These are phyloP conservation scores for Capronia americana DNA, from an alignment of 2,329 filamentous ascomycete genomes.

Conservation along the genomic window DNA sequence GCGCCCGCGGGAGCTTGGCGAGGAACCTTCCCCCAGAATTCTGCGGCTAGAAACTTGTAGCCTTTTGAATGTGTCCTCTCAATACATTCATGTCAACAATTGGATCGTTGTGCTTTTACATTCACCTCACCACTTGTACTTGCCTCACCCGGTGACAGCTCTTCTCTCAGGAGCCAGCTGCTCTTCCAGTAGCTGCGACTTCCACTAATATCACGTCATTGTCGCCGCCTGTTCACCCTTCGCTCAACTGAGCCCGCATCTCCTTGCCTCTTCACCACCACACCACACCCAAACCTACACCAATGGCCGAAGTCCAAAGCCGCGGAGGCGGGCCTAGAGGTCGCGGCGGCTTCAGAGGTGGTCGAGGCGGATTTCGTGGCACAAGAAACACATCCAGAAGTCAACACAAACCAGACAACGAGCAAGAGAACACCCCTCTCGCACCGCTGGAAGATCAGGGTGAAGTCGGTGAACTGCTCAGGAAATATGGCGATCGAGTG, in stretches of 20 bases:
- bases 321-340: conserved; percentile 71
- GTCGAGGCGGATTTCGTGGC: conserved; percentile 83
- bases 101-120: conserved; percentile 22
- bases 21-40: conserved; percentile 19
- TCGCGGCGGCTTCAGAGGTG: conserved; percentile 38
- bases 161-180: conserved; percentile 28
- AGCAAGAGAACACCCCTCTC: conserved; percentile 65
- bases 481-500: conserved; percentile 81
- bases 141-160: conserved; percentile 23
- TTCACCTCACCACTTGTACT: conserved; percentile 21
- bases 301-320: conserved; percentile 94
- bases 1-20: conserved; percentile 18
- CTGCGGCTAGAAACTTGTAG: conserved; percentile 23
- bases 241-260: conserved; percentile 24
- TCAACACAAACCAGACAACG: conserved; percentile 73
- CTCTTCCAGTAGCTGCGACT: conserved; percentile 31
- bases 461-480: conserved; percentile 90
- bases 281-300: conserved; percentile 44
- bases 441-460: conserved; percentile 78
- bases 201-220: conserved; percentile 37
- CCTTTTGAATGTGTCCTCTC: conserved; percentile 21
- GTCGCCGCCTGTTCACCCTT: conserved; percentile 14
- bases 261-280: conserved; percentile 14
- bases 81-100: conserved; percentile 36
- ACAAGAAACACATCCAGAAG: conserved; percentile 62